Base-by-base conservation (phyloP, 495 filamentous ascomycete species). In the Clavariopsis aquatica region DNA sequence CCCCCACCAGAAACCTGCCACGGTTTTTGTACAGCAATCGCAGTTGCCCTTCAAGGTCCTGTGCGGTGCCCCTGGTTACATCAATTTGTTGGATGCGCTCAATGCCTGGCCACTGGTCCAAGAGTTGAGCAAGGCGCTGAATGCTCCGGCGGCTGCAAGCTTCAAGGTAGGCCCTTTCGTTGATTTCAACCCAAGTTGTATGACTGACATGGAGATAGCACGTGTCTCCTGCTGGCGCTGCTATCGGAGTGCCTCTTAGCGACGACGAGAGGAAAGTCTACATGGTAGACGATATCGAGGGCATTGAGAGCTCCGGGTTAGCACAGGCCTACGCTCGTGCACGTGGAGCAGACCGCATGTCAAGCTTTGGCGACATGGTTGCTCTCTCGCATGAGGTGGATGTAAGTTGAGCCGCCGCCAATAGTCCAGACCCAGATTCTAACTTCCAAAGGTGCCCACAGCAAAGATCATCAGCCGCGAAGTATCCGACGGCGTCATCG, bases 101-200 rank as follows among this genome's bases (percentile, higher is more conserved):
- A 98, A 98, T 79, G 89, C 92, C 60, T 98, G 94, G 94, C 89
- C 89, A 5, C 78, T 98, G 28, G 94, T 98, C 57, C 97, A 96
- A 83, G 94, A 98, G 81, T 82, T 98, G 64, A 94, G 93, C 82
- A 81, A 87, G 62, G 89, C 93, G 31, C 84, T 96, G 2, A 84
- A 87, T 67, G 85, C 87, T 73, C 90, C 95, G n/a, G 94, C 94
- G 26, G 95, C 94, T 20, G 93, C 94, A 52, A 95, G 90, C 76
- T 98, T 98, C 87, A 98, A 98, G 84, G 66, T 69, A 60, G 8
- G 38, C n/a, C 17, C 23, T 22, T 19, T 12, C 8, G 20, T 19
- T n/a, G 47, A 51, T 13, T 26, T 19, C 13, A 10, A 20, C 1
- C 29, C 27, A 67, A 49, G 23, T 22, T 24, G 27, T 6, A 12